Percentiles rank a stretch among this genome's conserved stretches.
Evolutionary conservation across 139 green algal genomes (phyloP).

Genomic region (Chlamydomonas applanata): DNA sequence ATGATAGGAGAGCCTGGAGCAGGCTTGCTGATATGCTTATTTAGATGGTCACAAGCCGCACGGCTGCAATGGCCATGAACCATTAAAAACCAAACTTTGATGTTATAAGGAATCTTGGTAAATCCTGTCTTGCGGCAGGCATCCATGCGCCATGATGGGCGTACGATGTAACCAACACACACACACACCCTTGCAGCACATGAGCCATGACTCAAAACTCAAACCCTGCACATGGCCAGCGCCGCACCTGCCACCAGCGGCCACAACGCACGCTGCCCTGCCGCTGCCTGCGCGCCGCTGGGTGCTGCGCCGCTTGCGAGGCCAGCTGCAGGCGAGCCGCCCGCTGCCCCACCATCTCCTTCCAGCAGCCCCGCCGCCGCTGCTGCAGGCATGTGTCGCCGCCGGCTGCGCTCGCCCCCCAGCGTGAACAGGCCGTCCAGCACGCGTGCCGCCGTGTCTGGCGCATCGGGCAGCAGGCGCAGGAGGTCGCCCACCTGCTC

Average conservation of each 20-base stretch:
- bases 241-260: neutral
- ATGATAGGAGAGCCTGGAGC: too few species aligned
- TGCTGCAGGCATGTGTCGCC: conserved; percentile 5
- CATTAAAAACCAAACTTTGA: too few species aligned
- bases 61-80: too few species aligned
- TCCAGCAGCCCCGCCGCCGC: conserved; percentile 7
- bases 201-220: too few species aligned
- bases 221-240: neutral
- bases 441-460: conserved; percentile 56
- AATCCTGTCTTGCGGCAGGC: too few species aligned
- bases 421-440: conserved; percentile 73
- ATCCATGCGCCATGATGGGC: too few species aligned
- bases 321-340: too few species aligned
- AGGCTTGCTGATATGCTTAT: too few species aligned
- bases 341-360: neutral
- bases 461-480: conserved; percentile 73
- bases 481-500: conserved; percentile 86
- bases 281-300: neutral
- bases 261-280: neutral
- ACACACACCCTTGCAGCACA: too few species aligned
- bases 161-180: too few species aligned
- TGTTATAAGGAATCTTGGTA: too few species aligned
- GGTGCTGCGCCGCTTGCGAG: neutral
- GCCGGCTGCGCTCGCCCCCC: neutral
- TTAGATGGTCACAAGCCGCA: too few species aligned